Evolutionary conservation across 768 basidiomycete genomes (phyloP).

Genomic region (Gloeopeniophorella convolvens): DNA sequence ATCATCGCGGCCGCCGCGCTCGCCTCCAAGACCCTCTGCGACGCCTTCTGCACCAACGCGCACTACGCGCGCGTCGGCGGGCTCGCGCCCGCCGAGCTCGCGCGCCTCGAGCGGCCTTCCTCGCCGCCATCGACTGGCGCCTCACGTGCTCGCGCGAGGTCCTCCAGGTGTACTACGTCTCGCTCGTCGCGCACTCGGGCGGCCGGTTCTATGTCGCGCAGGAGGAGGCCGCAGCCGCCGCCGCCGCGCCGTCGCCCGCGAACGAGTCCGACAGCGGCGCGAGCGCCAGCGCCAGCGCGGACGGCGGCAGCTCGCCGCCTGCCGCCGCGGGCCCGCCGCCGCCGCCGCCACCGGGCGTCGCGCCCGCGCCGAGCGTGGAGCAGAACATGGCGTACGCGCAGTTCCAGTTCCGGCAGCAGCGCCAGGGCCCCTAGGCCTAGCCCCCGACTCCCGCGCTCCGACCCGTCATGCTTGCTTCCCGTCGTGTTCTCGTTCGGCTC

Average conservation of each 20-base stretch:
- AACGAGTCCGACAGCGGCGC: constrained; percentile 27
- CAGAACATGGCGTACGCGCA: constrained; percentile 81
- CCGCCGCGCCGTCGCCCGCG: constrained; percentile 21
- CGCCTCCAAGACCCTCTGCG: constrained; percentile 91
- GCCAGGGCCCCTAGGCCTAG: no score
- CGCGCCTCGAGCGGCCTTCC: constrained; percentile 93
- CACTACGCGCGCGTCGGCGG: constrained; percentile 97
- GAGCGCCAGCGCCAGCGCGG: constrained; percentile 14
- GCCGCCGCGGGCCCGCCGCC: constrained; percentile 34
- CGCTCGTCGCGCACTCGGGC: constrained; percentile 77
- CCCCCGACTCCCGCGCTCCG: no score
- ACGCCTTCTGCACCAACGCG: constrained; percentile 90
- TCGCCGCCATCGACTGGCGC: constrained; percentile 88
- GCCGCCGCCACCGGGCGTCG: constrained; percentile 32
- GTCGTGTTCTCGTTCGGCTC: no score
- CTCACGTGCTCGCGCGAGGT: constrained; percentile 90
- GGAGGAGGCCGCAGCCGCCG: constrained; percentile 40
- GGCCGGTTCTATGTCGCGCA: constrained; percentile 44
- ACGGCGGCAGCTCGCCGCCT: constrained; percentile 33
- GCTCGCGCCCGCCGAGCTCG: constrained; percentile 84
- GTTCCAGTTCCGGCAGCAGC: constrained; percentile 30
- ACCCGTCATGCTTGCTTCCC: no score
- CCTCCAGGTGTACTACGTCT: constrained; percentile 91
- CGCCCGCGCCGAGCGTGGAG: constrained; percentile 64
- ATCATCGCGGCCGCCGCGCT: constrained; percentile 90